Conservation (phyloP, 371 early-diverging fungal species). For the Circinella umbellata region DNA sequence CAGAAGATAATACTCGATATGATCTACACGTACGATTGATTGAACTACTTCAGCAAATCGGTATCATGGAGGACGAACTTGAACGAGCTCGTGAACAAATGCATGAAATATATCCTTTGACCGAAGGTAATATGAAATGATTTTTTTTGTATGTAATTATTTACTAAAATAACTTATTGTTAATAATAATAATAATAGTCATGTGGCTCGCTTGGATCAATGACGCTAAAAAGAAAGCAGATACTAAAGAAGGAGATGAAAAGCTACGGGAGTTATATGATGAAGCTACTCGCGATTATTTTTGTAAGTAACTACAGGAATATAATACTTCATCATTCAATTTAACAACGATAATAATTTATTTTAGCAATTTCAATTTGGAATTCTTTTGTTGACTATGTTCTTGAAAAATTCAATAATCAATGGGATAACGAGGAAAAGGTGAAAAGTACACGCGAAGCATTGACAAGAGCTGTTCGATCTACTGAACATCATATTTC, state of each 20-base stretch:
- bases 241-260: constrained; percentile 38
- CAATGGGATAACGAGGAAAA: constrained; percentile 30
- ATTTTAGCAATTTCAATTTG: constrained; percentile 62
- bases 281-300: constrained; percentile 59
- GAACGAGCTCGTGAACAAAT: constrained; percentile 57
- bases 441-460: constrained; percentile 40
- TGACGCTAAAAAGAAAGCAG: constrained; percentile 48
- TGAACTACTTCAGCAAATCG: constrained; percentile 25
- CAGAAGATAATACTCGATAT: constrained; percentile 37
- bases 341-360: too few species aligned
- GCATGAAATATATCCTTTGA: constrained; percentile 62
- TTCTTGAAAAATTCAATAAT: constrained; percentile 34
- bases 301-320: constrained; percentile 46
- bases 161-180: background rate
- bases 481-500: constrained; percentile 56
- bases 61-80: constrained; percentile 44
- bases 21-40: constrained; percentile 41
- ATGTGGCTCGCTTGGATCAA: constrained; percentile 75
- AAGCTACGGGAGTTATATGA: constrained; percentile 50
- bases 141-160: background rate
- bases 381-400: constrained; percentile 57
- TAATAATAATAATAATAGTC: background rate
- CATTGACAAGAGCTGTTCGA: constrained; percentile 42
- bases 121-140: constrained; percentile 51
- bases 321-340: background rate